Base-by-base conservation (phyloP, 768 basidiomycete genomes). In the Leccinum broughii region DNA sequence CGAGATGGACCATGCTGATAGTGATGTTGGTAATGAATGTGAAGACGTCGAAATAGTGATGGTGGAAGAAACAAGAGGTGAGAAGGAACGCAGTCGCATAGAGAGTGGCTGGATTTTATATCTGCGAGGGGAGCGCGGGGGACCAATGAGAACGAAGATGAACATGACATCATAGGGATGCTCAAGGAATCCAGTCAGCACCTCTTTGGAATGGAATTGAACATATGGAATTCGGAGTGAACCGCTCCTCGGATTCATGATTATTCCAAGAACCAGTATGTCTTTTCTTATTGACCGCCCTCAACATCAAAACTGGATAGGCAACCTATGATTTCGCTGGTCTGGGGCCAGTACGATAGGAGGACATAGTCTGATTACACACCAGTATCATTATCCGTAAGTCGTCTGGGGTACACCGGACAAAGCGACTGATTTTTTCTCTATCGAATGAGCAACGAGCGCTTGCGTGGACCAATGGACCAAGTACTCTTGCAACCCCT, bases 1-100 rank as follows among this genome's bases (percentile, higher is more conserved):
- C 61, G 61, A 74, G 65, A 54, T 67, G 72, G 58, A 72, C 67
- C 71, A 72, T 72, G 59, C 53, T 54, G 61, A 60, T 72, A 62
- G 65, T 67, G 20, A 70, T 72, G 72, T 66, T 34, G 26, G 52
- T 64, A 69, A 66, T 37, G 72, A 72, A 56, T 54, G 70, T 74
- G 70, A 53, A 28, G 51, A 17, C 51, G 50, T 51, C 49, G 51
- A 55, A 51, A 62, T 70, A 60, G 59, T 62, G 55, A 59, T 64
- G 63, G 48, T 20, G 50, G 54, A 54, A 52, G 22, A 28, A 63
- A 57, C 58, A 59, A 7, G 53, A 60, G 58, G 44, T 26, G 55
- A 37, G 50, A 37, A 58, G 30, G 51, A 28, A 54, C 30, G 55
- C 26, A 26, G 41, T 41, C 41, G 41, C 17, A 14, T 13, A 30